Percentiles rank a stretch among this genome's conserved stretches.
These are phyloP conservation scores for Colletotrichum chrysophilum DNA, from an alignment of 2,329 filamentous ascomycete genomes.

Conservation along the genomic window DNA sequence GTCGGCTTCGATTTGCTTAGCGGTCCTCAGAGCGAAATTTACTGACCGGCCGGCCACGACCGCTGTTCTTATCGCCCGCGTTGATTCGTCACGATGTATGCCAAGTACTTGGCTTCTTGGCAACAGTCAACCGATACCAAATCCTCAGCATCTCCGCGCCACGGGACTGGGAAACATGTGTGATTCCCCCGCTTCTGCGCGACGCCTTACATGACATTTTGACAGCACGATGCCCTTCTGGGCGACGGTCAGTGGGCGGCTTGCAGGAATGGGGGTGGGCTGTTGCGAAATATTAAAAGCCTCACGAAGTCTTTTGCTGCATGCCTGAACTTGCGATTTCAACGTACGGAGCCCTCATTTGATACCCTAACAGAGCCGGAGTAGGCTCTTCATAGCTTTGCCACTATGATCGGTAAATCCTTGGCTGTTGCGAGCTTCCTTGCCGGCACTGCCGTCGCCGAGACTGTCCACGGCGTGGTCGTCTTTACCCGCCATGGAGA, in stretches of 20 bases:
- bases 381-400: background rate
- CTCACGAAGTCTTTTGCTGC: background rate
- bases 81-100: background rate
- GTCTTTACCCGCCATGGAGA: conserved; percentile 40
- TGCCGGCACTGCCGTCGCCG: conserved; percentile 30
- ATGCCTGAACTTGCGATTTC: background rate
- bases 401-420: background rate
- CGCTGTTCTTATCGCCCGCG: background rate
- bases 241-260: background rate
- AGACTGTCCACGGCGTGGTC: conserved; percentile 36
- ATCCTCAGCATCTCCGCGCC: conserved; percentile 1
- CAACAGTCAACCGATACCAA: background rate
- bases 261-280: background rate
- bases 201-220: background rate
- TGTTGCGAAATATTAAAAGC: background rate
- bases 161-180: background rate
- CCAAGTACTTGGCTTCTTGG: conserved; percentile 13
- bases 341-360: too few species aligned
- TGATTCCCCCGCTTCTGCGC: background rate
- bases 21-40: background rate
- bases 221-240: background rate
- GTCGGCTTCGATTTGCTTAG: background rate
- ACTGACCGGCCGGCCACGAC: background rate
- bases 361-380: background rate
- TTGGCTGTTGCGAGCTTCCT: background rate